Base-by-base conservation (phyloP, 2,329 filamentous ascomycete genomes). In the Trichoderma semiorbis region DNA sequence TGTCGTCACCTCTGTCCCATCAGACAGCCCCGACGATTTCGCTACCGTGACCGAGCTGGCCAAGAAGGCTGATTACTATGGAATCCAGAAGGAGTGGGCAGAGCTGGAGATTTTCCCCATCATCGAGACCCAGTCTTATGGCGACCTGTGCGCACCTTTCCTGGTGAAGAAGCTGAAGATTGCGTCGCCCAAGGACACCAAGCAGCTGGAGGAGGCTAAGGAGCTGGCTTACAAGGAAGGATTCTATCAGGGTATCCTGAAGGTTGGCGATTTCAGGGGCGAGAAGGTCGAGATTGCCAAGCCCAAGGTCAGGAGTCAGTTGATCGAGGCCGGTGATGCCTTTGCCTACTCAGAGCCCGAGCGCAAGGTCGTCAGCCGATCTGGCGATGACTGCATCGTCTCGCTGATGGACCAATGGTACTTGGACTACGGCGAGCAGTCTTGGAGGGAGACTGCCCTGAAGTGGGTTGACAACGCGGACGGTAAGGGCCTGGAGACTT, bases 361-460 rank as follows among this genome's bases (percentile, higher is more conserved):
- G 81, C 92, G 92, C 77, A 89, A 92, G 81, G 96, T 98, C 75
- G 90, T 97, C 73, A 95, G 92, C 79, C 89, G 96, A 81, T 97
- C 93, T 76, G 93, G 92, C 32, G 95, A 98, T 78, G 93, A 97
- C 76, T 98, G 96, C 80, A 94, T 97, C 72, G 95, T 96, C 72
- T 93, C 94, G 34, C 91, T 95, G 75, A 90, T 98, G 79, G 95
- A 98, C 77, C 96, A 99, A 83, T 99, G 96, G 95, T 99, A 97
- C 84, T 86, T 99, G 77, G 95, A 98, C 83, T 99, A 99, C 78
- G 96, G 96, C 74, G 93, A 95, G 83, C 93, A 93, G 57, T 88
- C 91, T 64, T 98, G 96, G 96, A 93, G 93, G 79, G 84, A 92
- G 74, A 86, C 88, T 57, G 93, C 92, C 16, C 85, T 95, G 69